Percentiles rank a stretch among this genome's conserved stretches.
These are phyloP conservation scores for Fusarium udum DNA, from an alignment of 2,329 filamentous ascomycete species.

Conservation along the genomic window DNA sequence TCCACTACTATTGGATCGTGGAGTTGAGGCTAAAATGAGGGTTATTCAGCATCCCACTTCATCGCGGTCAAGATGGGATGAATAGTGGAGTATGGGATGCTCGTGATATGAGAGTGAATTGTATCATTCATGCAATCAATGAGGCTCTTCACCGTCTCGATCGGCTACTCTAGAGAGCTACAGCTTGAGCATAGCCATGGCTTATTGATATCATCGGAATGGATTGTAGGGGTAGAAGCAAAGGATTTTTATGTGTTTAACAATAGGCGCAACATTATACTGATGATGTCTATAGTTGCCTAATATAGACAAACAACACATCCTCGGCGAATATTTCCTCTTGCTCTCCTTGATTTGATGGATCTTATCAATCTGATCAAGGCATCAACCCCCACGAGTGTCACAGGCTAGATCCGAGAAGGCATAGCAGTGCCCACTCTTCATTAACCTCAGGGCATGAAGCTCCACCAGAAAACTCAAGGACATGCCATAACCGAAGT, in stretches of 20 bases:
- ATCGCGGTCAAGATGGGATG: neutral
- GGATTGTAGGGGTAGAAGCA: neutral
- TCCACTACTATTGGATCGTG: neutral
- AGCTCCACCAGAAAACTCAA: constrained; percentile 21
- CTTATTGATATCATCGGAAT: neutral
- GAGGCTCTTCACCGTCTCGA: neutral
- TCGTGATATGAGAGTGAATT: neutral
- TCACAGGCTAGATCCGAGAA: neutral
- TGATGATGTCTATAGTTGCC: too few species aligned
- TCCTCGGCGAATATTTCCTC: neutral
- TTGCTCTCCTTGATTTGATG: neutral
- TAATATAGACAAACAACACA: neutral
- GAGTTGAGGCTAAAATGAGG: constrained; percentile 2
- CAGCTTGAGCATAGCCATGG: neutral
- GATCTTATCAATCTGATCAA: constrained; percentile 41
- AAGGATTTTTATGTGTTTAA: neutral
- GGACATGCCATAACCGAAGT: neutral
- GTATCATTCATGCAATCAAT: neutral
- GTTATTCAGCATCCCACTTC: constrained; percentile 6
- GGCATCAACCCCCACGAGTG: neutral
- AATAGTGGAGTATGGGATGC: neutral
- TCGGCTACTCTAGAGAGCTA: rapidly evolving
- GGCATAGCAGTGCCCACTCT: constrained; percentile 14
- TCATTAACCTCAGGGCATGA: constrained; percentile 27
- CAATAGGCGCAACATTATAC: too few species aligned